phyloP scores from a whole-genome alignment of 805 yeast genomes.

The Starmera caribaea region DNA sequence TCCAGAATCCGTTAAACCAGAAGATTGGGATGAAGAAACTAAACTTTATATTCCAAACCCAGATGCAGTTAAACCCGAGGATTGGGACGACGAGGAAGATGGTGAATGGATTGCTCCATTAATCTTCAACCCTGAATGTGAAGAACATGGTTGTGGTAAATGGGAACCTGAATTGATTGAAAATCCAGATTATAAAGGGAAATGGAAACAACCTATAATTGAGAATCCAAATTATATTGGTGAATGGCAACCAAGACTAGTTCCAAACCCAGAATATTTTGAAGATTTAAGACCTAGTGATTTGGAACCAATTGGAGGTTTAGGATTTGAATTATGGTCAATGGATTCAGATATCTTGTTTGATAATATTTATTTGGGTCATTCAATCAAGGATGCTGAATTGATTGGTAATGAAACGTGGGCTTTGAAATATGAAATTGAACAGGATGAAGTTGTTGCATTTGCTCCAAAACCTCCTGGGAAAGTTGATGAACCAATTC shows the following conservation, averaged over 20 bases:
- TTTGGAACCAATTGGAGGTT: conserved; percentile 61
- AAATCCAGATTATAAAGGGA: conserved; percentile 69
- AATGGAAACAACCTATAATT: conserved; percentile 63
- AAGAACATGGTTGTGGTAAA: conserved; percentile 64
- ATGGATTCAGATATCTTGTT: conserved; percentile 68
- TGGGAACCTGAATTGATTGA: conserved; percentile 63
- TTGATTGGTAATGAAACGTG: conserved; percentile 70
- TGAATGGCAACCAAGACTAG: conserved; percentile 58
- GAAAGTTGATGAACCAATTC: conserved; percentile 28
- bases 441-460: conserved; percentile 31
- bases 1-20: conserved; percentile 60
- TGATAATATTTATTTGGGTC: conserved; percentile 81
- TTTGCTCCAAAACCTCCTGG: conserved; percentile 33
- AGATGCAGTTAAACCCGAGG: conserved; percentile 53
- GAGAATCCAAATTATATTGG: conserved; percentile 75
- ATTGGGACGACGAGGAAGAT: conserved; percentile 87
- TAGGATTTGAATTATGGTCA: conserved; percentile 88
- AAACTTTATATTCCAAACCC: conserved; percentile 59
- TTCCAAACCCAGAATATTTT: conserved; percentile 62
- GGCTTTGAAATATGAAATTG: conserved; percentile 41
- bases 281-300: conserved; percentile 50
- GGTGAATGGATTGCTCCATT: conserved; percentile 76
- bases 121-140: conserved; percentile 68
- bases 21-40: conserved; percentile 66
- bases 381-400: conserved; percentile 79